These are phyloP conservation scores for Syzygium grande DNA, from an alignment of 345 rosid species.

Conservation along the genomic window DNA sequence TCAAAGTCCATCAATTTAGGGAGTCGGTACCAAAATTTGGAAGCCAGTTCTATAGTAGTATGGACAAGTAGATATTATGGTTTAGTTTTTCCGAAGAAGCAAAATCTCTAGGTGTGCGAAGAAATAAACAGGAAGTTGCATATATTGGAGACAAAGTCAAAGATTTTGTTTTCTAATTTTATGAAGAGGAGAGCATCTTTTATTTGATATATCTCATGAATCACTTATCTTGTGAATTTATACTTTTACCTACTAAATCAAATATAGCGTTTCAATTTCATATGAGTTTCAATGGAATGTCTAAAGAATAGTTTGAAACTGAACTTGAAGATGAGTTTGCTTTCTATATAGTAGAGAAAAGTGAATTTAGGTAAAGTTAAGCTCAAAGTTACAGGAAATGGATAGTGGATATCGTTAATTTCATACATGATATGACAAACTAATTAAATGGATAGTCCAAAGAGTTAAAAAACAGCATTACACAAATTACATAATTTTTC, in stretches of 20 bases:
- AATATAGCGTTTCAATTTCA: background rate
- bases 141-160: background rate
- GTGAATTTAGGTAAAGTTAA: too few species aligned
- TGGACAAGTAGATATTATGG: background rate
- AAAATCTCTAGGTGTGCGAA: accelerated
- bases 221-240: background rate
- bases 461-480: too few species aligned
- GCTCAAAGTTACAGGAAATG: too few species aligned
- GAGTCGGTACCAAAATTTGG: accelerated
- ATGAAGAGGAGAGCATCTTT: background rate
- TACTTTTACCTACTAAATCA: accelerated
- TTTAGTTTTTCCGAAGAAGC: background rate
- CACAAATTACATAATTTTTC: too few species aligned
- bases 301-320: accelerated
- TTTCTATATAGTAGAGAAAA: background rate
- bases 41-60: background rate
- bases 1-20: background rate
- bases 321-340: background rate
- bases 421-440: too few species aligned
- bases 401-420: too few species aligned
- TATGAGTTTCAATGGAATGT: background rate
- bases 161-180: accelerated
- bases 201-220: accelerated
- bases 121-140: accelerated
- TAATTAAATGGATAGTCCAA: too few species aligned